Evolutionary conservation across 495 filamentous ascomycete genomes (phyloP), one percentile per base, ranked within the genome.

Genomic region (Aeminium ludgeri): DNA sequence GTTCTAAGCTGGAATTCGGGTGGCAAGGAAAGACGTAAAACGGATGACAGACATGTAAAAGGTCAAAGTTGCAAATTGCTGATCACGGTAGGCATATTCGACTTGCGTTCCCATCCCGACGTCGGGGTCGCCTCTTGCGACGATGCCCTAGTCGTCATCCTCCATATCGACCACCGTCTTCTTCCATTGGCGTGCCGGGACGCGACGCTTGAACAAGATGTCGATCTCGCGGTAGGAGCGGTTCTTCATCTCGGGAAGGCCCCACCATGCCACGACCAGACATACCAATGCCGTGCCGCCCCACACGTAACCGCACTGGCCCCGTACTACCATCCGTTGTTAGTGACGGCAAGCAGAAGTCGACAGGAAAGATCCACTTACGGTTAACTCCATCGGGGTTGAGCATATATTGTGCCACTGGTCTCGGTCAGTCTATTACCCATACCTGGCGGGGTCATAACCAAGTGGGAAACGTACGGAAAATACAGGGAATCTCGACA

Each of bases 151-250:
- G 62, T 70, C 67, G 55, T 73, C 63, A 38, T 68, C 68, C 20
- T 62, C 46, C 36, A 69, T 53, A 55, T 73, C 66, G 48, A 72
- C 30, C 17, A 60, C 62, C 1, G 65, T 69, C 43, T 63, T 13
- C 61, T 65, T 69, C 62, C 59, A 69, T 41, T 72, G 63, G 43
- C 74, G 62, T 40, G 73, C 70, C 20, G 60, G 65, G 20, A 78
- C 61, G 19, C 55, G 55, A 46, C 65, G 67, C 38, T 65, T 63
- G 55, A 70, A 70, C 53, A 70, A 40, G 44, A 68, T 66, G 53
- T 70, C 66, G 37, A 66, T 63, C 60, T 70, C 66, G 51, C 63
- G 63, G 60, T 57, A 70, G 11, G 65, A 65, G n/a, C 66, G 40
- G 48, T 57, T 30, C 58, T 66, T 70, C 58, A 67, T 60, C 61